These are phyloP conservation scores for Paulownia fortunei DNA, from an alignment of 257 asterid genomes.

Conservation along the genomic window DNA sequence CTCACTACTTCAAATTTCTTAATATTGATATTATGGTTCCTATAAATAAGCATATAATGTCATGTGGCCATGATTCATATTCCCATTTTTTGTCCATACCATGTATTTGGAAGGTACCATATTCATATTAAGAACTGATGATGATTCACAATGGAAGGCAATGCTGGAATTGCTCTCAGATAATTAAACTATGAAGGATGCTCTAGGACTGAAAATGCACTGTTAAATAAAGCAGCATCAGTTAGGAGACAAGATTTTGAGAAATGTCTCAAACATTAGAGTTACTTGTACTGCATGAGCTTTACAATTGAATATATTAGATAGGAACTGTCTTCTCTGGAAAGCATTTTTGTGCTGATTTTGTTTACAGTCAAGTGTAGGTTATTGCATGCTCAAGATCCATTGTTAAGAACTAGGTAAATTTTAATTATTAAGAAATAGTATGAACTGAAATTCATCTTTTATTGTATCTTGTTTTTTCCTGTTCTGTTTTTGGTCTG, in stretches of 20 bases:
- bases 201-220: too few relatives aligned
- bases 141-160: neutral
- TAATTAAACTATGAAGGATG: neutral
- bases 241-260: neutral
- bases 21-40: neutral
- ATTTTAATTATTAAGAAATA: neutral
- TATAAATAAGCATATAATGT: neutral
- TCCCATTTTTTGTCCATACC: neutral
- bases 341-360: neutral
- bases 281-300: slow-evolving; percentile 6
- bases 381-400: neutral
- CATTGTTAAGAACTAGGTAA: neutral
- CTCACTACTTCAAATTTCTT: neutral
- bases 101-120: neutral
- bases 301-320: neutral
- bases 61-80: neutral
- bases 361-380: too few relatives aligned
- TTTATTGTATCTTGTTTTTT: too few relatives aligned
- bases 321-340: neutral
- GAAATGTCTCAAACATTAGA: neutral
- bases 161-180: neutral
- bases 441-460: neutral
- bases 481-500: too few relatives aligned
- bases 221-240: neutral
- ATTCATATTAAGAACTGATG: neutral